Evolutionary conservation across 2,329 filamentous ascomycete species (phyloP).

Genomic region (Penicillium fuscoglaucum): DNA sequence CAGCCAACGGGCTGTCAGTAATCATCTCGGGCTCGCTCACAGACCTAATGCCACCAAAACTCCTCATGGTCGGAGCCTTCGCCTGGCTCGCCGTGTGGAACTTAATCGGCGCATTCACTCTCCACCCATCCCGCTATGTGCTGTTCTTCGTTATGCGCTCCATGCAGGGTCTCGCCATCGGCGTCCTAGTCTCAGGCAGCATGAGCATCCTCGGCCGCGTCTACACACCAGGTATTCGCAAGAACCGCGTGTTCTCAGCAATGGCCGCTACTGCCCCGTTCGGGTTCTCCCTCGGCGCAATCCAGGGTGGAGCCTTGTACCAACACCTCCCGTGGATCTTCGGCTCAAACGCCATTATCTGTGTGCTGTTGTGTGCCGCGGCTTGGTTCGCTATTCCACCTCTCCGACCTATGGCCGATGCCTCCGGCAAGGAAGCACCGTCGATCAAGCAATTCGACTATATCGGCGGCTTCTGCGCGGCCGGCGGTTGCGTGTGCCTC

Average conservation of each 20-base stretch:
- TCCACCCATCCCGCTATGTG: conserved; percentile 37
- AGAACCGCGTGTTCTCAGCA: conserved; percentile 52
- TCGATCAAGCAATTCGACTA: conserved; percentile 37
- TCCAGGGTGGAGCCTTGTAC: conserved; percentile 47
- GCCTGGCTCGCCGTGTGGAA: conserved; percentile 47
- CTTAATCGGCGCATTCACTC: conserved; percentile 36
- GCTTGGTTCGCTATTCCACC: conserved; percentile 45
- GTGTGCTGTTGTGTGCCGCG: conserved; percentile 37
- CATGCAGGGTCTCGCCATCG: conserved; percentile 52
- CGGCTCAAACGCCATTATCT: conserved; percentile 46
- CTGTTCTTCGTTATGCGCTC: conserved; percentile 43
- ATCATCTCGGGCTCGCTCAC: conserved; percentile 41
- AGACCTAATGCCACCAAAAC: conserved; percentile 44
- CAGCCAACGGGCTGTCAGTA: conserved; percentile 46
- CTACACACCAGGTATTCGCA: conserved; percentile 47
- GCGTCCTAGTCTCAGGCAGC: conserved; percentile 51
- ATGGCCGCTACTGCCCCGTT: conserved; percentile 52
- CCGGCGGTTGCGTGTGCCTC: conserved; percentile 54
- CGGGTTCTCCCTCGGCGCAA: conserved; percentile 46
- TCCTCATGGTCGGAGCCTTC: conserved; percentile 47
- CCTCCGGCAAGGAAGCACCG: conserved; percentile 30
- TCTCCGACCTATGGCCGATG: conserved; percentile 34
- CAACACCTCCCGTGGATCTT: conserved; percentile 47
- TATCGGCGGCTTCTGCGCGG: conserved; percentile 49
- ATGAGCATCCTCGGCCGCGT: conserved; percentile 51